phyloP scores from a whole-genome alignment of 2,329 filamentous ascomycete species.

The Pyrenophora graminea region DNA sequence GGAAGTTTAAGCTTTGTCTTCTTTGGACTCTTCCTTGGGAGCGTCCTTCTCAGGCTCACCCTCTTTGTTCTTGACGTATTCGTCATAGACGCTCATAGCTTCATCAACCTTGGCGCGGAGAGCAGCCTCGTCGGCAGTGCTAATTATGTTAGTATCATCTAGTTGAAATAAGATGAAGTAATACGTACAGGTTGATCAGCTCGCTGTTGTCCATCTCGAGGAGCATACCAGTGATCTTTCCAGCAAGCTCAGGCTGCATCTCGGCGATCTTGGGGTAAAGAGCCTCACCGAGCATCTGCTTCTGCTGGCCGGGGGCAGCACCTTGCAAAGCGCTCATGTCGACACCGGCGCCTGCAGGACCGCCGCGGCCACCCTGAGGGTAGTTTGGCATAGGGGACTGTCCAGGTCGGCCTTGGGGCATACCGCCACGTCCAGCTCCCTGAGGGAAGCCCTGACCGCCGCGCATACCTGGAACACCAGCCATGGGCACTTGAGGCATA shows the following conservation, averaged over 20 bases:
- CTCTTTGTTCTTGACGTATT: constrained; percentile 90
- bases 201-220: constrained; percentile 98
- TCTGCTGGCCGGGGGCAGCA: constrained; percentile 75
- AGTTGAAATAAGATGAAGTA: background rate
- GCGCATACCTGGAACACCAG: constrained; percentile 48
- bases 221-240: constrained; percentile 99
- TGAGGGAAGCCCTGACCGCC: constrained; percentile 48
- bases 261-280: constrained; percentile 98
- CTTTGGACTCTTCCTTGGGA: constrained; percentile 52
- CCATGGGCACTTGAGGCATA: constrained; percentile 71
- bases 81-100: constrained; percentile 94
- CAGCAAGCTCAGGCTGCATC: constrained; percentile 92
- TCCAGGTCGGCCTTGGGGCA: constrained; percentile 37
- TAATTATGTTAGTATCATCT: constrained; percentile 50
- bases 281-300: constrained; percentile 97
- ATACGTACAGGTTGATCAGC: constrained; percentile 89
- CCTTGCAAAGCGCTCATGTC: constrained; percentile 57
- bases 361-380: constrained; percentile 38
- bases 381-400: constrained; percentile 39
- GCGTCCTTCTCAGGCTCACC: constrained; percentile 45
- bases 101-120: constrained; percentile 96
- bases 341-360: constrained; percentile 45
- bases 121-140: constrained; percentile 85
- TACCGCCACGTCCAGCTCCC: constrained; percentile 44
- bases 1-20: constrained; percentile 51